A percentile compares a stretch with the other conserved stretches of the same genome.
phyloP scores from a whole-genome alignment of 768 basidiomycete genomes.

The Cyclocybe cylindracea region DNA sequence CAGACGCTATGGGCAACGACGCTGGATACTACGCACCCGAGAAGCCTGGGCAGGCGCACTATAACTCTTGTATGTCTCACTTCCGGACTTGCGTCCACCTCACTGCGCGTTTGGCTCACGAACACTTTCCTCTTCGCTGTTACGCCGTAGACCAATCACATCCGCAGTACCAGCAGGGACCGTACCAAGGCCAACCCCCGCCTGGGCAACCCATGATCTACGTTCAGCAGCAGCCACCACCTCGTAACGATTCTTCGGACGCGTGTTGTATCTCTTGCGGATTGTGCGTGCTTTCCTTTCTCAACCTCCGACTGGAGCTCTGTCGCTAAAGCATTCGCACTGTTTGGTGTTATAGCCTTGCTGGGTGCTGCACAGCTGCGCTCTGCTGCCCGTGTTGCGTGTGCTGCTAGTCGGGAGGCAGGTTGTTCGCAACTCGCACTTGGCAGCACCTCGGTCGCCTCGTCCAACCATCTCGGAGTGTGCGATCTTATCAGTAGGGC shows the following conservation, averaged over 20 bases:
- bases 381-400: too few species aligned
- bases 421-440: too few species aligned
- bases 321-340: too few species aligned
- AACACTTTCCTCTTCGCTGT: background rate
- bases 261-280: too few species aligned
- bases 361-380: too few species aligned
- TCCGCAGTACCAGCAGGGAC: background rate
- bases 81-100: background rate
- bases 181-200: background rate
- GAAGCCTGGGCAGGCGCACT: conserved; percentile 16
- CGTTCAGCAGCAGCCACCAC: background rate
- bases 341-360: too few species aligned
- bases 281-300: too few species aligned
- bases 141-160: background rate
- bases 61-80: conserved; percentile 11
- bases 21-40: conserved; percentile 4
- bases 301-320: too few species aligned
- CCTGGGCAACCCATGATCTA: background rate
- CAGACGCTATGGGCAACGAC: background rate
- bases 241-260: too few species aligned
- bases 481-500: background rate
- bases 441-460: too few species aligned
- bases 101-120: background rate
- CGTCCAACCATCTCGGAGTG: too few species aligned
- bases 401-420: too few species aligned